Evolutionary conservation across 495 filamentous ascomycete genomes (phyloP), one percentile per base, ranked within the genome.

Genomic region (Hypoxylon lienhwacheense): DNA sequence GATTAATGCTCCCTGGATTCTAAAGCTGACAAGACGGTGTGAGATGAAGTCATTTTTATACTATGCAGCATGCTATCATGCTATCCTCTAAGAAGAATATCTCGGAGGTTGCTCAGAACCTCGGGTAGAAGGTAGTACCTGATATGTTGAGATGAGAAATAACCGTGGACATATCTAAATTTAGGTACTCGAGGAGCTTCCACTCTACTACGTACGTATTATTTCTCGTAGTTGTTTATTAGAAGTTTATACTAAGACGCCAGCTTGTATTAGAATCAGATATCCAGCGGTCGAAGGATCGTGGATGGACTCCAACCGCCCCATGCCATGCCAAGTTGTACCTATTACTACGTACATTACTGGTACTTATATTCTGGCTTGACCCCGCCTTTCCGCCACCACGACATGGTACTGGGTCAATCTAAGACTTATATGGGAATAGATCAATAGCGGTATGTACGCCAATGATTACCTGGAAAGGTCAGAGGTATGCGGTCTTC

Each of bases 21-120:
- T 52, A 51, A 42, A 51, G 51, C 57, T 55, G 52, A 61, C 47
- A 56, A 55, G 52, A 61, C 58, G 52, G 52, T 56, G 52, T 56
- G 52, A 61, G 52, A 61, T 53, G 36, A 52, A 56, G 31, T 53
- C 47, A 34, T 42, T 2, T 44, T 16, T 37, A 37, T 45, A n/a
- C n/a, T n/a, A n/a, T n/a, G n/a, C n/a, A n/a, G n/a, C n/a, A n/a
- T n/a, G n/a, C n/a, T n/a, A n/a, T n/a, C n/a, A 52, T 37, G 42
- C 31, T 55, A 20, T 47, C 35, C 35, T 51, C 24, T 10, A 36
- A 33, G 33, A 51, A 20, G 16, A 21, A 43, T 15, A 35, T 29
- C n/a, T 16, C 14, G 5, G 43, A 14, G 55, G 52, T 58, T 29
- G 47, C 21, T 42, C 54, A 35, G 34, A 14, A 40, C 20, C 34